Conservation (phyloP, 768 basidiomycete genomes). For the Rhizopogon vulgaris region DNA sequence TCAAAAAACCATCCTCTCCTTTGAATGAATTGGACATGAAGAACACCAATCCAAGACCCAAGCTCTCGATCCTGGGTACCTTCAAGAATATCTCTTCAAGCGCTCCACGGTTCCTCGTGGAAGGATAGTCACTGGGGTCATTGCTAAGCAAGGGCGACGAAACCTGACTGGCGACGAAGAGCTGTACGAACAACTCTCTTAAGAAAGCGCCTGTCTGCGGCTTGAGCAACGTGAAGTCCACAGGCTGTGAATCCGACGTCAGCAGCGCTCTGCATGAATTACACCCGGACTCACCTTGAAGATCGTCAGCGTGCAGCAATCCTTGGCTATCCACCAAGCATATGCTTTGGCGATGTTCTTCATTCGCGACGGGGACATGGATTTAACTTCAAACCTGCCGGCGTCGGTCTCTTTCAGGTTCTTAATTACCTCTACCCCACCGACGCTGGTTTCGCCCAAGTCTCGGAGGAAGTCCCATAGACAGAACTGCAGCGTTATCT, state of each 20-base stretch:
- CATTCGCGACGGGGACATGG: constrained; percentile 52
- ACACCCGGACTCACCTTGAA: constrained; percentile 59
- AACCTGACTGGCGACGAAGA: constrained; percentile 73
- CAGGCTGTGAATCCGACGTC: constrained; percentile 46
- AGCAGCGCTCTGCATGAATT: not conserved
- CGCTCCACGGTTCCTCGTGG: constrained; percentile 47
- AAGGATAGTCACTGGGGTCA: constrained; percentile 29
- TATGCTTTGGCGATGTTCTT: constrained; percentile 79
- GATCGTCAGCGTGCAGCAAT: constrained; percentile 63
- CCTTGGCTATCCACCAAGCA: constrained; percentile 92
- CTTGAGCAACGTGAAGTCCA: constrained; percentile 79
- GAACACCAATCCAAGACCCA: constrained; percentile 73
- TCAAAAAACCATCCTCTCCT: constrained; percentile 40
- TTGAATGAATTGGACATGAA: constrained; percentile 50
- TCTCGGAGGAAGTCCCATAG: constrained; percentile 96
- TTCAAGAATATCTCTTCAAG: constrained; percentile 81
- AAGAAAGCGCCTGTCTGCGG: constrained; percentile 62
- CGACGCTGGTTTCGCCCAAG: constrained; percentile 77
- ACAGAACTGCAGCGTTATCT: constrained; percentile 89
- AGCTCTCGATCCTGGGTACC: constrained; percentile 52
- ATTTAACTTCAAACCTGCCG: constrained; percentile 36
- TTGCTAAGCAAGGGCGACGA: constrained; percentile 54
- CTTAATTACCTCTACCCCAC: constrained; percentile 74
- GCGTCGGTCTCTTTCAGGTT: constrained; percentile 43
- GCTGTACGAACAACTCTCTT: constrained; percentile 56